Percentiles rank a stretch among this genome's conserved stretches.
phyloP scores from a whole-genome alignment of 495 filamentous ascomycete species.

The Lasiosphaeria hispida region DNA sequence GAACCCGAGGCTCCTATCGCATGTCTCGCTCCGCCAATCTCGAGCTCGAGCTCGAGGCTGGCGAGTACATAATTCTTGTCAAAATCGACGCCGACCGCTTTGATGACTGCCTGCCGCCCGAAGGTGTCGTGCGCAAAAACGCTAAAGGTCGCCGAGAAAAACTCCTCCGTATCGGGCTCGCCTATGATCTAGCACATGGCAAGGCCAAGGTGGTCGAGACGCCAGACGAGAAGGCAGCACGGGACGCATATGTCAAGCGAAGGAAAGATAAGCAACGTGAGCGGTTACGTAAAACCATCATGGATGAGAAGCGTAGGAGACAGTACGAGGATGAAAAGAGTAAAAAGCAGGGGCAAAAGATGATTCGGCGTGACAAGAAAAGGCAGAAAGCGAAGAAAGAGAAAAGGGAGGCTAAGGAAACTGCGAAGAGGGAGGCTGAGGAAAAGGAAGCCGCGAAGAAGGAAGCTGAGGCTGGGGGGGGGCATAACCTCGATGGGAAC shows the following conservation, averaged over 20 bases:
- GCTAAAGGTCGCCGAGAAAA: slow-evolving; percentile 70
- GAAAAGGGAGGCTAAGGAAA: slow-evolving; percentile 20
- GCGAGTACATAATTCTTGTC: slow-evolving; percentile 75
- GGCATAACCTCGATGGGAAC: neutral
- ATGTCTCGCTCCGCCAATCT: slow-evolving; percentile 78
- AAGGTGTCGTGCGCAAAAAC: slow-evolving; percentile 64
- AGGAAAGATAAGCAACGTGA: slow-evolving; percentile 52
- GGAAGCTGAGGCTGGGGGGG: neutral
- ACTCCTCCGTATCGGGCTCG: slow-evolving; percentile 73
- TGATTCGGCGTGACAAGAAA: slow-evolving; percentile 14
- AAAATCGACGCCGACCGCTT: slow-evolving; percentile 70
- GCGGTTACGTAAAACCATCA: slow-evolving; percentile 28
- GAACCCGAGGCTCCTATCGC: slow-evolving; percentile 65
- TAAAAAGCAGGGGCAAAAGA: slow-evolving; percentile 12
- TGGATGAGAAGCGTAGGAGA: slow-evolving; percentile 26
- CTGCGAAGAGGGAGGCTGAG: slow-evolving; percentile 17
- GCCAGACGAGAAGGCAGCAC: slow-evolving; percentile 58
- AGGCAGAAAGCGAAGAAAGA: slow-evolving; percentile 34
- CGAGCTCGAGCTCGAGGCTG: slow-evolving; percentile 78
- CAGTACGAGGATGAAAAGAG: slow-evolving; percentile 16
- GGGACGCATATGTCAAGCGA: slow-evolving; percentile 38
- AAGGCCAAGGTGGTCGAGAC: slow-evolving; percentile 69
- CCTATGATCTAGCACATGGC: slow-evolving; percentile 81
- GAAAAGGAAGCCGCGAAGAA: slow-evolving; percentile 5
- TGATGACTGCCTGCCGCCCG: slow-evolving; percentile 51